Evolutionary conservation across 805 yeast species (phyloP).

Genomic region (Candida tibetensis): DNA sequence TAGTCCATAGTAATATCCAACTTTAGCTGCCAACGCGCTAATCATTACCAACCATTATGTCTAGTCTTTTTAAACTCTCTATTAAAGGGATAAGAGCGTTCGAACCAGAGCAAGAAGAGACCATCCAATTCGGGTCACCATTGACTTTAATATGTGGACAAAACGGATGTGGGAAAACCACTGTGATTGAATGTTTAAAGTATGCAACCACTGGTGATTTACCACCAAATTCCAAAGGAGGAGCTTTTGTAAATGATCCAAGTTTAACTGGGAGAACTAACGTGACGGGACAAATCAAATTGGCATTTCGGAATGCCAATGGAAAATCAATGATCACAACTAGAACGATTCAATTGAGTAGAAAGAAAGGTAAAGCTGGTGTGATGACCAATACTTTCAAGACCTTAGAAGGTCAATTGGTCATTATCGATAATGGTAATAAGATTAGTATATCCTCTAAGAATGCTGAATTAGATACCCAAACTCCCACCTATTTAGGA

Average conservation of each 20-base stretch:
- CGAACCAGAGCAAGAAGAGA: slow-evolving; percentile 78
- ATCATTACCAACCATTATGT: no score
- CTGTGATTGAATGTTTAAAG: slow-evolving; percentile 89
- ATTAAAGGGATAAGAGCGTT: slow-evolving; percentile 91
- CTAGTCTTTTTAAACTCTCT: slow-evolving; percentile 40
- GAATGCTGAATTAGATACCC: slow-evolving; percentile 72
- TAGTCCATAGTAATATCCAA: no score
- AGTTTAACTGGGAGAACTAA: slow-evolving; percentile 69
- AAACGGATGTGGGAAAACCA: slow-evolving; percentile 95
- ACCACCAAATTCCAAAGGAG: slow-evolving; percentile 95
- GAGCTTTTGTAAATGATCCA: slow-evolving; percentile 95
- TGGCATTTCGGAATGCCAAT: slow-evolving; percentile 74
- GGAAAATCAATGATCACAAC: slow-evolving; percentile 82
- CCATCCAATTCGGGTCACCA: slow-evolving; percentile 86
- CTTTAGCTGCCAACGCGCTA: no score
- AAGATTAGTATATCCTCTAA: slow-evolving; percentile 75
- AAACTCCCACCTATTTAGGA: slow-evolving; percentile 81
- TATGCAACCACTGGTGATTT: slow-evolving; percentile 94
- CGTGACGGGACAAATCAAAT: slow-evolving; percentile 85
- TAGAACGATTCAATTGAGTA: slow-evolving; percentile 74
- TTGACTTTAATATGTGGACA: slow-evolving; percentile 92
- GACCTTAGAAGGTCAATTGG: slow-evolving; percentile 85
- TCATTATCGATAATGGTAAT: slow-evolving; percentile 62
- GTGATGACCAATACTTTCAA: slow-evolving; percentile 58
- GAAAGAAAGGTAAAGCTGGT: slow-evolving; percentile 44